Base-by-base conservation (phyloP, 163 green algal genomes). In the Chloroidium sp. region DNA sequence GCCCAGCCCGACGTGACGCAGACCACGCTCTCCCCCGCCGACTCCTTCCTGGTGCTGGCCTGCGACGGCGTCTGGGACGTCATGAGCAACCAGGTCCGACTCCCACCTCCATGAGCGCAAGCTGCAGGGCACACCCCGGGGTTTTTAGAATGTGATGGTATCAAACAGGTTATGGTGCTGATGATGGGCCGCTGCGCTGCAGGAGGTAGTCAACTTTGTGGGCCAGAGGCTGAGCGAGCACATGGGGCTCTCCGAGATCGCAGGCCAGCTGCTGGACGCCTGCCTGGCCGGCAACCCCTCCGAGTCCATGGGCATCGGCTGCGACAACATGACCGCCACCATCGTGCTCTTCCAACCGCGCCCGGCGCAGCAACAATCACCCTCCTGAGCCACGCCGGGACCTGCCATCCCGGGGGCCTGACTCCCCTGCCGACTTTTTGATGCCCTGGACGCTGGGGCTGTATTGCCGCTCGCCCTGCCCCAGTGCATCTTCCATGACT, bases 11-110 rank as follows among this genome's bases (percentile, higher is more conserved):
- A 97, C 77, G 89, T 98, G 12, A 78, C 77, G 62, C 78, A 82
- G 67, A 78, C 90, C 14, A 62, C 81, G 4, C 81, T 97, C 10
- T 80, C 69, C 2, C 61, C 80, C 1, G 89, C 90, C 8, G 95
- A 98, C 86, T 79, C 86, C 59, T 98, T 98, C 82, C 89, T 97
- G 79, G 69, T 97, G 8, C 85, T 98, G 68, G 93, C 93, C 3
- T 98, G 94, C 84, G 94, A 98, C 77, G 94, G 94, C 62, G 90
- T 98, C 36, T 98, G 94, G 94, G 93, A 97, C 78, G 94, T 97
- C 0, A 93, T 98, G 91, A 90, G 82, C 77, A 97, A 97, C 80
- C 91, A 97, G 36, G 36, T 36, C 36, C 36, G 36, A 36, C 36
- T 72, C 6, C 64, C 64, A 72, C 6, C 64, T 72, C 64, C 64